phyloP scores from a whole-genome alignment of 1,139 yeast species.

The Sugiyamaella novakii region DNA sequence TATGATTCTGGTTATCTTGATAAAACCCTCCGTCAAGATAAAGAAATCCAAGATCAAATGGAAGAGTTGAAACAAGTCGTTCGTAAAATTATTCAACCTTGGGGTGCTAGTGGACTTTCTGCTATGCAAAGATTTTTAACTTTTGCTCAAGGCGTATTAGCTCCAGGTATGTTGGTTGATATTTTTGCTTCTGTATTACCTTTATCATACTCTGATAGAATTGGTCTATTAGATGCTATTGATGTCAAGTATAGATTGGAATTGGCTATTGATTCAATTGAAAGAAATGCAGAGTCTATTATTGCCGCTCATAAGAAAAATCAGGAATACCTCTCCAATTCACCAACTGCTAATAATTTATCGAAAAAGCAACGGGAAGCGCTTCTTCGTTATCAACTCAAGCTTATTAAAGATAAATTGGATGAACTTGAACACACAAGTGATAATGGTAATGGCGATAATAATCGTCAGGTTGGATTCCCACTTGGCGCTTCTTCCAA shows the following conservation, averaged over 20 bases:
- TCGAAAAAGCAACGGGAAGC: constrained; percentile 36
- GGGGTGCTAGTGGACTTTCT: constrained; percentile 24
- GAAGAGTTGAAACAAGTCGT: constrained; percentile 31
- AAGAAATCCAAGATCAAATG: constrained; percentile 27
- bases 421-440: constrained; percentile 26
- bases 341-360: constrained; percentile 18
- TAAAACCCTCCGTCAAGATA: constrained; percentile 13
- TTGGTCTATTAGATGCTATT: constrained; percentile 37
- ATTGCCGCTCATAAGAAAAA: constrained; percentile 30
- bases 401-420: constrained; percentile 36
- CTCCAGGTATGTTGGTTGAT: constrained; percentile 42
- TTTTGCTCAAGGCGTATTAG: constrained; percentile 30
- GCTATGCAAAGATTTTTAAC: constrained; percentile 32
- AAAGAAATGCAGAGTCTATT: constrained; percentile 26
- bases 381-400: constrained; percentile 35
- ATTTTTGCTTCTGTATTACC: constrained; percentile 44
- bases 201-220: constrained; percentile 37
- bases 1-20: constrained; percentile 17
- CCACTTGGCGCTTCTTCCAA: neutral
- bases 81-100: constrained; percentile 21
- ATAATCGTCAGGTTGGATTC: constrained; percentile 4
- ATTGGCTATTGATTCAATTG: constrained; percentile 34
- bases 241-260: constrained; percentile 35
- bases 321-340: constrained; percentile 28
- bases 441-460: neutral